phyloP scores from a whole-genome alignment of 176 grass and related monocot species.

The Carex littledalei region DNA sequence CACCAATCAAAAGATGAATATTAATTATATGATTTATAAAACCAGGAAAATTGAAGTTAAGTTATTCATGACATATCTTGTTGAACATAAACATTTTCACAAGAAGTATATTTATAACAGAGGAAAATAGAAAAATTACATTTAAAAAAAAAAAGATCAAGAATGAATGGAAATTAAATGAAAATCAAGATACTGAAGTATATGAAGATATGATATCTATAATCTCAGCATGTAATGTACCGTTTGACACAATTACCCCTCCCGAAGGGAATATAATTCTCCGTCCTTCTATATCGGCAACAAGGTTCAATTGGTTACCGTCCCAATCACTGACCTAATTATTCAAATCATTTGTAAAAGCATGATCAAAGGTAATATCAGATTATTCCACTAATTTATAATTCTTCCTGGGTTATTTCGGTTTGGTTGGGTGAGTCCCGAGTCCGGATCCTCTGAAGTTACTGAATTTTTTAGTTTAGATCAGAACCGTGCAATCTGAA shows the following conservation, averaged over 20 bases:
- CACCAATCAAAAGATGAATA: neutral
- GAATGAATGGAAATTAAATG: neutral
- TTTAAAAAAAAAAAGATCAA: neutral
- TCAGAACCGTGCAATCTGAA: no score
- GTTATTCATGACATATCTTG: neutral
- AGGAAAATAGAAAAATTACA: neutral
- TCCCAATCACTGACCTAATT: conserved; percentile 86
- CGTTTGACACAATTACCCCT: conserved; percentile 73
- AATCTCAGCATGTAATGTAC: conserved; percentile 52
- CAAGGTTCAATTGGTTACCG: conserved; percentile 58
- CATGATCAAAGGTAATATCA: neutral
- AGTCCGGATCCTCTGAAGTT: no score
- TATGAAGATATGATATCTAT: conserved; percentile 58
- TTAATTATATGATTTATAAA: no score
- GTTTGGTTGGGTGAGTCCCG: neutral
- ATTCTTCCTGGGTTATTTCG: neutral
- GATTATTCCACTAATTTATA: conserved; percentile 22
- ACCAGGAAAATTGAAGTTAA: neutral
- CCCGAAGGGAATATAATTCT: conserved; percentile 75
- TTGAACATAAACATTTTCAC: neutral
- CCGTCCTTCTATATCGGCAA: conserved; percentile 53
- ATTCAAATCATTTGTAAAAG: conserved; percentile 19
- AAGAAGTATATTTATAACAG: neutral
- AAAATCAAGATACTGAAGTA: conserved; percentile 12
- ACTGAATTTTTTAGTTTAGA: no score